A percentile compares a stretch with the other conserved stretches of the same genome.
Evolutionary conservation across 1,284 basidiomycete species (phyloP).

Genomic region (Anthracocystis walkeri): DNA sequence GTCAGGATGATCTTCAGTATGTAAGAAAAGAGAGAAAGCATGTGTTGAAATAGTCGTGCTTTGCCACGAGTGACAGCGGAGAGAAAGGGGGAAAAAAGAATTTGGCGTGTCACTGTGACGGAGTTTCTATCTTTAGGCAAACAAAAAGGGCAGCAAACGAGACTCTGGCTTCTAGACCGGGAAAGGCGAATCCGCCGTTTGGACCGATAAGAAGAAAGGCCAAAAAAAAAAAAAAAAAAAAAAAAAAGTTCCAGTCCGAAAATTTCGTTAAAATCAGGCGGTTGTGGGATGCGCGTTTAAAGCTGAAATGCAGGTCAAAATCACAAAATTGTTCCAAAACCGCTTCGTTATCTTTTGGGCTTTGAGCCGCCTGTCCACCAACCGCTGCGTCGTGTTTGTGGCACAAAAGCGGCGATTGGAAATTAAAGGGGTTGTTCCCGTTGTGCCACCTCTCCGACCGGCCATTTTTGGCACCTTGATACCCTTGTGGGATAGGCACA

Average conservation of each 20-base stretch:
- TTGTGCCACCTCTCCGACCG: not conserved
- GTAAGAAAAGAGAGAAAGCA: no score
- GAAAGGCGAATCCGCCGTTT: constrained; percentile 31
- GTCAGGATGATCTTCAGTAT: not conserved
- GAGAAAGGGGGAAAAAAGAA: not conserved
- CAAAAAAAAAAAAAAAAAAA: not conserved
- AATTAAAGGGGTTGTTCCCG: not conserved
- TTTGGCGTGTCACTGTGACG: constrained; percentile 5
- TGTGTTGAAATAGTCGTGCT: not conserved
- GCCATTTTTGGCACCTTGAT: not conserved
- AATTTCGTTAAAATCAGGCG: no score
- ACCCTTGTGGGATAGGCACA: not conserved
- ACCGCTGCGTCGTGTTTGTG: not conserved
- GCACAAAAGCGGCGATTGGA: constrained; percentile 10
- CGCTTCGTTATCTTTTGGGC: constrained; percentile 2
- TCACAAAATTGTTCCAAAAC: not conserved
- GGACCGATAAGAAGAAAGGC: constrained; percentile 12
- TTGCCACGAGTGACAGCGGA: not conserved
- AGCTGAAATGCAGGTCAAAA: not conserved
- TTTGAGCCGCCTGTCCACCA: constrained; percentile 1
- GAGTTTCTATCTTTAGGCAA: constrained; percentile 13
- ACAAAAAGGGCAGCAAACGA: not conserved
- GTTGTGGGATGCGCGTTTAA: constrained; percentile 2
- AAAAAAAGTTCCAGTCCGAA: no score
- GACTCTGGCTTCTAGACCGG: not conserved